phyloP scores from a whole-genome alignment of 164 flowering plant genomes.

The Cinnamomum micranthum region DNA sequence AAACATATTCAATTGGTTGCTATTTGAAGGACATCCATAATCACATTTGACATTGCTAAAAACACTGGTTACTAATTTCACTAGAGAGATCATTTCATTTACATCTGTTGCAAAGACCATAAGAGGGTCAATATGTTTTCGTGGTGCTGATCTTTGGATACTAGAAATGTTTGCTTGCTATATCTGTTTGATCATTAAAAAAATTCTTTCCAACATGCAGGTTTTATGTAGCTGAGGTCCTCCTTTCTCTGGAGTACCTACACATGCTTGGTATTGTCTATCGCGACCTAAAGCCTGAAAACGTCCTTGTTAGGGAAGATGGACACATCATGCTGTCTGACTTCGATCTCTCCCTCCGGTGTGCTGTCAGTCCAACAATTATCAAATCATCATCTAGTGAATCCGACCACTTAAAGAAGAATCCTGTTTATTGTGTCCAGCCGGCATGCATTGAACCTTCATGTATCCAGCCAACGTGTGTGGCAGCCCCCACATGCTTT shows the following conservation, averaged over 20 bases:
- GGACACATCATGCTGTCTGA: slow-evolving; percentile 91
- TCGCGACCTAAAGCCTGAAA: slow-evolving; percentile 88
- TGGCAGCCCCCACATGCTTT: slow-evolving; percentile 67
- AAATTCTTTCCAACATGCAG: slow-evolving; percentile 31
- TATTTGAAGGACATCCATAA: no score
- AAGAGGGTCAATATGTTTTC: no score
- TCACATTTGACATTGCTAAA: no score
- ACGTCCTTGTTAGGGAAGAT: slow-evolving; percentile 84
- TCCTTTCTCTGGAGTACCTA: slow-evolving; percentile 79
- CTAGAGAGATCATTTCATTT: no score
- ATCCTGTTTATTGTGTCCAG: slow-evolving; percentile 59
- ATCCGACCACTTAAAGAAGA: slow-evolving; percentile 39
- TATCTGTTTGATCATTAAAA: no score
- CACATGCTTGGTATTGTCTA: slow-evolving; percentile 92
- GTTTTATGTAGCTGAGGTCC: slow-evolving; percentile 87
- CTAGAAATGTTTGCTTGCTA: no score
- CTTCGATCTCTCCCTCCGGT: slow-evolving; percentile 81
- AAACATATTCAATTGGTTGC: no score
- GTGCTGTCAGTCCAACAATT: slow-evolving; percentile 73
- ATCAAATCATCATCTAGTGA: slow-evolving; percentile 52
- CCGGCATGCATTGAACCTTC: slow-evolving; percentile 76
- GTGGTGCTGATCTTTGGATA: no score
- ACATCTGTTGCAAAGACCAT: no score
- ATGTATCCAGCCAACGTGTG: slow-evolving; percentile 71
- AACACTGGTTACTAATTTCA: no score